These are phyloP conservation scores for Solanum habrochaites DNA, from an alignment of 257 asterid genomes.

Conservation along the genomic window DNA sequence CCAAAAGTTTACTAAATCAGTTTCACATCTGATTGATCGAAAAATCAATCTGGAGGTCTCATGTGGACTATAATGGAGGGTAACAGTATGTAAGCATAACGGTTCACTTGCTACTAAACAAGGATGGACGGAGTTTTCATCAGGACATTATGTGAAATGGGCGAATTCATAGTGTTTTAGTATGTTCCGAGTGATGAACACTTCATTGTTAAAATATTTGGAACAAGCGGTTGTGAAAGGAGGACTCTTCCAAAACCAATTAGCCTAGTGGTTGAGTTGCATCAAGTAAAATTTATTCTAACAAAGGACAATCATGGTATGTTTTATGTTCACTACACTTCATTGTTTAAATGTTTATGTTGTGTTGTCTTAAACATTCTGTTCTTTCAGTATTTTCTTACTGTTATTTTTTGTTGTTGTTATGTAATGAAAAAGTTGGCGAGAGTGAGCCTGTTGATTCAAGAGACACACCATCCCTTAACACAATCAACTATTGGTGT, in stretches of 20 bases:
- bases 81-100: slow-evolving; percentile 8
- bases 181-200: background rate
- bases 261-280: too few species aligned
- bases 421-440: too few species aligned
- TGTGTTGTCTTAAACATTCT: too few species aligned
- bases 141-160: slow-evolving; percentile 23
- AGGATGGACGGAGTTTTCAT: slow-evolving; percentile 49
- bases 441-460: background rate
- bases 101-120: slow-evolving; percentile 22
- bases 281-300: too few species aligned
- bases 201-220: too few species aligned
- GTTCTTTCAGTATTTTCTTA: too few species aligned
- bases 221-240: too few species aligned
- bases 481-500: background rate
- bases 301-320: too few species aligned
- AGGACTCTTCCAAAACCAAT: too few species aligned
- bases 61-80: slow-evolving; percentile 28
- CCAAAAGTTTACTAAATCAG: slow-evolving; percentile 18
- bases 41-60: slow-evolving; percentile 38
- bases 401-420: too few species aligned
- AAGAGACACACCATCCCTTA: background rate
- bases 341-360: too few species aligned
- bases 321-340: too few species aligned
- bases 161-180: slow-evolving; percentile 27
- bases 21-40: slow-evolving; percentile 11